Base-by-base conservation (phyloP, 1,284 basidiomycete species). In the Malassezia dermatis region DNA sequence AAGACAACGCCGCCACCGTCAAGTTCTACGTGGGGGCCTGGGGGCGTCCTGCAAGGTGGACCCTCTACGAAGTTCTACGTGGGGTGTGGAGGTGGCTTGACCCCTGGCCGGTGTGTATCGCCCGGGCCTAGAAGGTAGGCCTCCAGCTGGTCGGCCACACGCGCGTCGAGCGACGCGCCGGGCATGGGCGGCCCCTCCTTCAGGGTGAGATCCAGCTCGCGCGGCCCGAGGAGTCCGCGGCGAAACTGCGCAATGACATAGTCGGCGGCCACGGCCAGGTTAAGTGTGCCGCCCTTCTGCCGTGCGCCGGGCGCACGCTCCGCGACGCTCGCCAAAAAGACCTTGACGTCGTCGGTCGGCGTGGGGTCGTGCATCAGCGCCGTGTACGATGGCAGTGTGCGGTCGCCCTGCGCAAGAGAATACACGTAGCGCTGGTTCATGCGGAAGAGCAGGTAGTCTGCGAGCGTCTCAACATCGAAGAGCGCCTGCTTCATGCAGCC, bases 401-500 rank as follows among this genome's bases (percentile, higher is more conserved):
- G 27, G 21, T 46, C 50, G 10, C 19, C 31, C 4, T 13, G 19
- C 24, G 26, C 28, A 1, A 44, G 24, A 8, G 30, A 24, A 12
- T 35, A 17, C 17, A 26, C 24, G 30, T 58, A 89, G 85, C 79
- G 58, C 43, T 86, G 76, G 76, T 91, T 91, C 57, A 95, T 78
- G 58, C 86, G 81, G 76, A 86, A 91, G n/a, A 94, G 76, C 19
- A 95, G 79, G 77, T 95, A 96, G 59, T 87, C 82, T 24, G 86
- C 86, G 34, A 94, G 80, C 2, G 83, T 79, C 72, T 93, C 86
- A 46, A 83, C 78, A 73, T 91, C 88, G 70, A 94, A 93, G 52
- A 95, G 76, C 11, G 86, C 84, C 78, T 90, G 88, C 77, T 95
- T 95, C 77, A 96, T 90, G 41, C 55, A 57, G 21, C 90, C 93